A percentile compares a stretch with the other conserved stretches of the same genome.
phyloP scores from a whole-genome alignment of 345 rosid genomes.

The Moringa oleifera region DNA sequence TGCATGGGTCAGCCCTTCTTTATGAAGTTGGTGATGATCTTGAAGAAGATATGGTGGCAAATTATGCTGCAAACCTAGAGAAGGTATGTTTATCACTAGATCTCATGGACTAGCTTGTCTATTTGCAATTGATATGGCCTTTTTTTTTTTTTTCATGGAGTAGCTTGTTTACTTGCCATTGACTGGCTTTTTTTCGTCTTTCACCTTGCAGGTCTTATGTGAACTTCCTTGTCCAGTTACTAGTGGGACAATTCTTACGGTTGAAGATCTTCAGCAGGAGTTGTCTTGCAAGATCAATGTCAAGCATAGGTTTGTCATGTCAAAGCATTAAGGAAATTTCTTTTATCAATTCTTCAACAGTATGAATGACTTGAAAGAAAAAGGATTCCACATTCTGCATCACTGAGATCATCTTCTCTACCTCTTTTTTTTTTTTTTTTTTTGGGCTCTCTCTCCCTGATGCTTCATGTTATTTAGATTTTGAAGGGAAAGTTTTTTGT shows the following conservation, averaged over 20 bases:
- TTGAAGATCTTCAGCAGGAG: conserved; percentile 94
- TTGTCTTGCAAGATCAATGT: conserved; percentile 73
- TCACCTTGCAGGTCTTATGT: conserved; percentile 72
- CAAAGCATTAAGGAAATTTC: not conserved
- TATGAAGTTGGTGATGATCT: conserved; percentile 99
- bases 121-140: conserved; percentile 4
- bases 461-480: too few relatives aligned
- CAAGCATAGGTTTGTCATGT: conserved; percentile 75
- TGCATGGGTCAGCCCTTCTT: conserved; percentile 78
- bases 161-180: conserved; percentile 1
- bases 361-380: conserved; percentile 1
- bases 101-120: not conserved
- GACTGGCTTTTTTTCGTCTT: conserved; percentile 8
- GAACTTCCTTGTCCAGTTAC: conserved; percentile 79
- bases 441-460: not conserved
- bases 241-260: conserved; percentile 61
- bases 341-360: not conserved
- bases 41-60: conserved; percentile 66
- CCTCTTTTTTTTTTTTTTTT: too few relatives aligned
- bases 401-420: not conserved
- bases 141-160: conserved; percentile 8
- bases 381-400: too few relatives aligned
- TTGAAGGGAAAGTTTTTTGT: too few relatives aligned
- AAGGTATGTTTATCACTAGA: conserved; percentile 45
- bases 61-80: conserved; percentile 84